Conservation (phyloP, 2,329 filamentous ascomycete species). For the Mollisia scopiformis region DNA sequence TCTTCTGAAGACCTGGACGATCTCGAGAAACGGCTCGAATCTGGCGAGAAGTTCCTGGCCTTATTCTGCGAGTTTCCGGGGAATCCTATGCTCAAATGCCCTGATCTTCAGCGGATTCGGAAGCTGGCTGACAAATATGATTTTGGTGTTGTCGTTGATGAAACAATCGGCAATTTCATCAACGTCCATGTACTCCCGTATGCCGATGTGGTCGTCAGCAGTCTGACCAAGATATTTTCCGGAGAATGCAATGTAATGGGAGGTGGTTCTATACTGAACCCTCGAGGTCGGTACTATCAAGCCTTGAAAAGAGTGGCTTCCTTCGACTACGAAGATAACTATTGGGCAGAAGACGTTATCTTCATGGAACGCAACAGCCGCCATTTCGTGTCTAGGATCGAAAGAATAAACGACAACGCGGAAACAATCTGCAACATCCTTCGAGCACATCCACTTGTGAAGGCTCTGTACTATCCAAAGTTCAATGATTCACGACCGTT, state of each 20-base stretch:
- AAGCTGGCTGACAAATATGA: constrained; percentile 78
- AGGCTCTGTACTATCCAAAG: constrained; percentile 86
- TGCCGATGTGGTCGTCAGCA: constrained; percentile 91
- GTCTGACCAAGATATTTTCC: constrained; percentile 95
- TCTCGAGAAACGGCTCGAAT: constrained; percentile 70
- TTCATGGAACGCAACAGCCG: constrained; percentile 97
- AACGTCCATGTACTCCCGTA: constrained; percentile 92
- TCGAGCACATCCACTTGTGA: constrained; percentile 62
- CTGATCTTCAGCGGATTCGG: constrained; percentile 82
- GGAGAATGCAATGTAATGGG: constrained; percentile 99
- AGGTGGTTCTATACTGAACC: constrained; percentile 70
- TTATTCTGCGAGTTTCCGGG: constrained; percentile 95
- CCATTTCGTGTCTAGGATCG: constrained; percentile 82
- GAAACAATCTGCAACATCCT: constrained; percentile 81
- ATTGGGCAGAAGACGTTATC: constrained; percentile 92
- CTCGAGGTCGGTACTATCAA: constrained; percentile 69
- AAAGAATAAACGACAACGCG: constrained; percentile 82
- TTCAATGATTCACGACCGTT: constrained; percentile 67
- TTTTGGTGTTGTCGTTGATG: constrained; percentile 90
- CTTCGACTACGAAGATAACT: constrained; percentile 79
- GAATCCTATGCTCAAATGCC: constrained; percentile 85
- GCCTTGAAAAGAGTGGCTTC: constrained; percentile 68
- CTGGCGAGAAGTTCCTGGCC: constrained; percentile 76
- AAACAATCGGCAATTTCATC: constrained; percentile 95
- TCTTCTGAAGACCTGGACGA: constrained; percentile 80